phyloP scores from a whole-genome alignment of 805 yeast species.

The Metschnikowia lunata region DNA sequence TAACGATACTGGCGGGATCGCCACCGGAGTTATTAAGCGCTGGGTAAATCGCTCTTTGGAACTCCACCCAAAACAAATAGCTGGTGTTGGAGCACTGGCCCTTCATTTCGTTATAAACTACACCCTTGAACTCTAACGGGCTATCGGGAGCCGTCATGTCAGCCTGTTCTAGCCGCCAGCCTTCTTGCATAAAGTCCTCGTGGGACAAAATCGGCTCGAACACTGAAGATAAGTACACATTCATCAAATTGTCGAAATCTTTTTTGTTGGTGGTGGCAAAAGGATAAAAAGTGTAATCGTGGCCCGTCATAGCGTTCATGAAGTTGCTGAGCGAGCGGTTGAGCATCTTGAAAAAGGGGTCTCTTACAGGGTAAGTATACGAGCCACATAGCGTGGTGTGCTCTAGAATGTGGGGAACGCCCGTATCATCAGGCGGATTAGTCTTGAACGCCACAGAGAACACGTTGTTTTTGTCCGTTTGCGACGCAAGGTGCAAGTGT shows the following conservation, averaged over 20 bases:
- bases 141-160: slow-evolving; percentile 51
- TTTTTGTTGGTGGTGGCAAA: slow-evolving; percentile 87
- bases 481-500: slow-evolving; percentile 78
- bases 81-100: slow-evolving; percentile 91
- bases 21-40: slow-evolving; percentile 90
- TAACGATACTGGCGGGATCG: slow-evolving; percentile 78
- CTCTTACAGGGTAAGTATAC: slow-evolving; percentile 84
- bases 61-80: slow-evolving; percentile 79
- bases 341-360: slow-evolving; percentile 96
- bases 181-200: slow-evolving; percentile 90
- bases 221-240: slow-evolving; percentile 84
- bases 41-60: slow-evolving; percentile 79
- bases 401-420: slow-evolving; percentile 93
- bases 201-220: slow-evolving; percentile 72
- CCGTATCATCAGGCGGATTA: slow-evolving; percentile 91
- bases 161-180: slow-evolving; percentile 90
- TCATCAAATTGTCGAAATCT: slow-evolving; percentile 80
- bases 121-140: slow-evolving; percentile 82
- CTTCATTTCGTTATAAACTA: slow-evolving; percentile 97
- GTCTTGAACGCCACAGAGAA: slow-evolving; percentile 89
- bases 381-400: slow-evolving; percentile 97
- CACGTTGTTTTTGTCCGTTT: slow-evolving; percentile 80
- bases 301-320: slow-evolving; percentile 99
- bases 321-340: slow-evolving; percentile 91
- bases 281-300: slow-evolving; percentile 92